phyloP scores from a whole-genome alignment of 73 alveolate species.

The Effrenium voratum region DNA sequence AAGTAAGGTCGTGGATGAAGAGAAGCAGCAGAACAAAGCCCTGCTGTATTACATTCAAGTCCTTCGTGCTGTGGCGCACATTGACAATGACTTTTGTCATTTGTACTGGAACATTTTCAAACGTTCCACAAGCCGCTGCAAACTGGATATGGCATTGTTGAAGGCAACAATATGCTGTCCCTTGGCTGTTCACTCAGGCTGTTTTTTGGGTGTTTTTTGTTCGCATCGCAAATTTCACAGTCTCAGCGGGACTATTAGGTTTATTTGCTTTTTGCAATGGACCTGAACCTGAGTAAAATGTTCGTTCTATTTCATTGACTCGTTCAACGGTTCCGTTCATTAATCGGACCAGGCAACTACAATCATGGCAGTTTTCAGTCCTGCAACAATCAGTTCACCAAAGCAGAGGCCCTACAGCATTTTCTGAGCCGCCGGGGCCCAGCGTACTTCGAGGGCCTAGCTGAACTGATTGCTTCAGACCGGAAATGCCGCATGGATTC shows the following conservation, averaged over 20 bases:
- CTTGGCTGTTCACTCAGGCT: neutral
- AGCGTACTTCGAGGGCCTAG: neutral
- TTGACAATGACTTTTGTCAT: neutral
- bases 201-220: too few relatives aligned
- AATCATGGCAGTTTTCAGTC: neutral
- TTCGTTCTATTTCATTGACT: too few relatives aligned
- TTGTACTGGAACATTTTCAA: neutral
- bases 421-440: neutral
- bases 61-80: neutral
- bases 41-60: neutral
- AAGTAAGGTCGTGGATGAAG: conserved; percentile 11
- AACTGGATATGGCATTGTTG: neutral
- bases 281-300: too few relatives aligned
- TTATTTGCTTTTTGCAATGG: too few relatives aligned
- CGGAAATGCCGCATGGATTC: neutral
- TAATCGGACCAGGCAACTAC: conserved; percentile 13
- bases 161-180: neutral
- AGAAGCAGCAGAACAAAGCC: neutral
- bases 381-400: neutral
- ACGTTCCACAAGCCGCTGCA: neutral
- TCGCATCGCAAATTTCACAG: too few relatives aligned
- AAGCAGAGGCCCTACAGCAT: neutral
- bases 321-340: too few relatives aligned
- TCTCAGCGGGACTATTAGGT: too few relatives aligned
- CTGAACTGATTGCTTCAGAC: neutral